Percentiles rank a stretch among this genome's conserved stretches.
Evolutionary conservation across 2,329 filamentous ascomycete genomes (phyloP).

Genomic region (Neonectria neomacrospora): DNA sequence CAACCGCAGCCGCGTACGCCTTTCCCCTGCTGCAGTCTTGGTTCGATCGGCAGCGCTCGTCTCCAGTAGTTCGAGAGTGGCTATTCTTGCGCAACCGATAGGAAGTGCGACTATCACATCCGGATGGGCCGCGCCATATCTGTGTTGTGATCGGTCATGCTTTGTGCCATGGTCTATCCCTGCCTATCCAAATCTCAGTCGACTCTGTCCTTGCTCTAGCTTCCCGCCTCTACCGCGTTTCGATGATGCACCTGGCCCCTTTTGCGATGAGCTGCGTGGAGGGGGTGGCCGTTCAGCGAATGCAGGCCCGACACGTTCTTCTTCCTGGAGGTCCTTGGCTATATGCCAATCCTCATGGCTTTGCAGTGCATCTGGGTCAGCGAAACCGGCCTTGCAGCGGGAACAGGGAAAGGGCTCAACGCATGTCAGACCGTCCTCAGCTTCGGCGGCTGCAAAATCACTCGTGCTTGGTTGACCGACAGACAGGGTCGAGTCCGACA

Average conservation of each 20-base stretch:
- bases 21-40: slow-evolving; percentile 14
- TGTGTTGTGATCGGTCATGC: slow-evolving; percentile 11
- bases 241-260: slow-evolving; percentile 50
- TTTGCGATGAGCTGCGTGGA: slow-evolving; percentile 46
- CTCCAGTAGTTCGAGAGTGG: slow-evolving; percentile 13
- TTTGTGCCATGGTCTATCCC: slow-evolving; percentile 9
- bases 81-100: slow-evolving; percentile 1
- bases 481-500: slow-evolving; percentile 15
- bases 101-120: slow-evolving; percentile 16
- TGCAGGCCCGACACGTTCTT: slow-evolving; percentile 63
- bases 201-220: slow-evolving; percentile 69
- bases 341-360: slow-evolving; percentile 96
- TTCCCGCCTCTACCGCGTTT: slow-evolving; percentile 55
- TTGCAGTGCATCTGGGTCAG: slow-evolving; percentile 66
- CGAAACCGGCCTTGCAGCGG: slow-evolving; percentile 73
- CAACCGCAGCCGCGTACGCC: slow-evolving; percentile 11
- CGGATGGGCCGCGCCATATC: slow-evolving; percentile 9
- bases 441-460: slow-evolving; percentile 33
- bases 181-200: slow-evolving; percentile 67
- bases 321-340: slow-evolving; percentile 82
- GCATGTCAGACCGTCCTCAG: slow-evolving; percentile 44
- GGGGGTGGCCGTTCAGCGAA: slow-evolving; percentile 53
- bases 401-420: slow-evolving; percentile 62
- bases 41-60: slow-evolving; percentile 12
- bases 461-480: slow-evolving; percentile 25